Conservation (phyloP, 257 asterid species). For the Jaltomata sinuosa region DNA sequence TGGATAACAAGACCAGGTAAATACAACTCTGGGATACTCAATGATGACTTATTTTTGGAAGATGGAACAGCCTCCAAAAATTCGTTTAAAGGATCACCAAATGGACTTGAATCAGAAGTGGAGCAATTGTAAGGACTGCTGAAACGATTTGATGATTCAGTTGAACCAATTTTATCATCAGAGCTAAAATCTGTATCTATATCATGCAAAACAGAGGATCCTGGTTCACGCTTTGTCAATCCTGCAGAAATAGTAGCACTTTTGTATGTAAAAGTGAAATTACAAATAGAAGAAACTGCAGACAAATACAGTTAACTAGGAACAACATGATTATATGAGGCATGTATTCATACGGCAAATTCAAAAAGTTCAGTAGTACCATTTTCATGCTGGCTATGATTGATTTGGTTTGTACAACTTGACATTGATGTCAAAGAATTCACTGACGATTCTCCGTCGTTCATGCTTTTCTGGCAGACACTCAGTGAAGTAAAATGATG, state of each 20-base stretch:
- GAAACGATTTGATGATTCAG: neutral
- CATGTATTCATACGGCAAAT: neutral
- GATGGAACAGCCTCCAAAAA: conserved; percentile 13
- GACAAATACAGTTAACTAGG: neutral
- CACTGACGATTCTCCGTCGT: neutral
- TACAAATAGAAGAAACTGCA: neutral
- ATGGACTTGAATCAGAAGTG: neutral
- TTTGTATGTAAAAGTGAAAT: neutral
- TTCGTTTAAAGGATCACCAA: neutral
- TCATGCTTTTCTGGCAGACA: neutral
- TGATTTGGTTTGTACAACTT: neutral
- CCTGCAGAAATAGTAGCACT: neutral
- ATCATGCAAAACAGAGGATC: conserved; percentile 1
- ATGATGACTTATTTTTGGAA: neutral
- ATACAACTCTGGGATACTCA: conserved; percentile 13
- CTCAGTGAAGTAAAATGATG: neutral
- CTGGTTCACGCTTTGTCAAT: neutral
- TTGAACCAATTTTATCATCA: neutral
- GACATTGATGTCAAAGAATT: neutral
- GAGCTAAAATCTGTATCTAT: neutral
- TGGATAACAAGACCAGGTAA: conserved; percentile 22
- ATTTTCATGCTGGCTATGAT: neutral
- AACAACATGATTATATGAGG: neutral
- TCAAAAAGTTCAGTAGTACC: neutral
- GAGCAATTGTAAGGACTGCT: neutral